These are phyloP conservation scores for Aspergillus persii DNA, from an alignment of 2,329 filamentous ascomycete genomes.

Conservation along the genomic window DNA sequence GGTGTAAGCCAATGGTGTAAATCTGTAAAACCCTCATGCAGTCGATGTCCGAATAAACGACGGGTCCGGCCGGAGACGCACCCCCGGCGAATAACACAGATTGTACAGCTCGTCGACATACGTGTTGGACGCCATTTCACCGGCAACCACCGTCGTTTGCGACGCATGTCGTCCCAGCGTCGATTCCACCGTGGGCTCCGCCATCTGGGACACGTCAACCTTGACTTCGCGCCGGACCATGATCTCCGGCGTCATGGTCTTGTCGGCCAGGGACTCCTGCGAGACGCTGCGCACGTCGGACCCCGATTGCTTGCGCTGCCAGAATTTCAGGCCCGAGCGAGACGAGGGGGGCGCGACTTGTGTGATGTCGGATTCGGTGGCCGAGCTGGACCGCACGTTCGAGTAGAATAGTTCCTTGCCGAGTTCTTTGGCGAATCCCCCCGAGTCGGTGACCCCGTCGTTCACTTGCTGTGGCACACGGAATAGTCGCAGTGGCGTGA, in stretches of 20 bases:
- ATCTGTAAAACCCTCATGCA: too few relatives aligned
- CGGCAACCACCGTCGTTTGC: conserved; percentile 24
- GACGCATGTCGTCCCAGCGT: conserved; percentile 20
- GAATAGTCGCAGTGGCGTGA: conserved; percentile 64
- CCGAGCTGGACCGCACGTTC: conserved; percentile 25
- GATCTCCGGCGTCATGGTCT: conserved; percentile 52
- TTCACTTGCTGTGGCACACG: conserved; percentile 64
- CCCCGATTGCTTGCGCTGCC: conserved; percentile 17
- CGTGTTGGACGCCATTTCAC: conserved; percentile 30
- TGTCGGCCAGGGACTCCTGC: conserved; percentile 22
- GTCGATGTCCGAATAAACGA: conserved; percentile 11
- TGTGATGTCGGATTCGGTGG: conserved; percentile 23
- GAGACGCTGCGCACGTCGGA: conserved; percentile 6
- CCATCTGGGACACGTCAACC: conserved; percentile 46
- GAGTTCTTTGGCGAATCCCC: conserved; percentile 59
- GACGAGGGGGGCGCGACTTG: conserved; percentile 9
- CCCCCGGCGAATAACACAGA: conserved; percentile 31
- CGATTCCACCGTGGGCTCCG: conserved; percentile 20
- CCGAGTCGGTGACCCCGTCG: conserved; percentile 53
- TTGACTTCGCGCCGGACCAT: conserved; percentile 62
- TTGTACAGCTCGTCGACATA: conserved; percentile 50
- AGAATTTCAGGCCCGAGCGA: conserved; percentile 22
- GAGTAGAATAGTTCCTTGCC: conserved; percentile 59
- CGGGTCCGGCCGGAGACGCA: conserved; percentile 26
- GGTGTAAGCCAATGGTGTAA: too few relatives aligned